Base-by-base conservation (phyloP, 345 rosid genomes). In the Orychophragmus violaceus region DNA sequence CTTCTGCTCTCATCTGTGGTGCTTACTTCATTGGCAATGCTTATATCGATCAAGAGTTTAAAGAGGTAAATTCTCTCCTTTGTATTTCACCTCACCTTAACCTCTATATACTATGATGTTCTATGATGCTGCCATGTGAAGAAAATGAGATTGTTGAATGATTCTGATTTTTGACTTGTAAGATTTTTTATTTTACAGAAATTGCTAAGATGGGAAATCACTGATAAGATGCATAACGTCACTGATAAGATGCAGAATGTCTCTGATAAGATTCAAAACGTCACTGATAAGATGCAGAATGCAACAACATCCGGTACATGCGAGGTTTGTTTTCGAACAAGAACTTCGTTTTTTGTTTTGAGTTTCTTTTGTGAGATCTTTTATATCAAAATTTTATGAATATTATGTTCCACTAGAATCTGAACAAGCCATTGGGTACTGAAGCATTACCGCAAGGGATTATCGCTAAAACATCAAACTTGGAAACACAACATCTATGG, bases 401-500 rank as follows among this genome's bases (percentile, higher is more conserved):
- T 63, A 0, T 8, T 19, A 18, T 68, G 16, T 27, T 50, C 62
- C 59, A 21, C 44, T 59, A 88, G 95, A 76, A 71, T 71, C 69
- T 27, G 36, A 77, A 82, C 75, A 80, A 70, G 77, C 83, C 87
- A 37, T 27, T 71, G 10, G 91, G 94, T 24, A 79, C 76, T 24
- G 89, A 87, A 55, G 45, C 84, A 27, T 77, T 89, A 69, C 94
- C 96, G 1, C 70, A 79, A 73, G 96, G 89, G 68, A 87, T 89
- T 22, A 77, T 89, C 37, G 74, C 66, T 1, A 61, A 66, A 52
- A 83, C 86, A 33, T 83, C 94, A 19, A 81, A 89, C 77, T 74
- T 83, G 41, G 84, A 85, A 71, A 80, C 82, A 65, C 83, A 62
- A 41, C 86, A 85, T 24, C 74, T 89, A 39, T 89, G 91, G 91